A percentile compares a stretch with the other conserved stretches of the same genome.
These are phyloP conservation scores for Dactylellina haptotyla DNA, from an alignment of 2,329 filamentous ascomycete species.

Conservation along the genomic window DNA sequence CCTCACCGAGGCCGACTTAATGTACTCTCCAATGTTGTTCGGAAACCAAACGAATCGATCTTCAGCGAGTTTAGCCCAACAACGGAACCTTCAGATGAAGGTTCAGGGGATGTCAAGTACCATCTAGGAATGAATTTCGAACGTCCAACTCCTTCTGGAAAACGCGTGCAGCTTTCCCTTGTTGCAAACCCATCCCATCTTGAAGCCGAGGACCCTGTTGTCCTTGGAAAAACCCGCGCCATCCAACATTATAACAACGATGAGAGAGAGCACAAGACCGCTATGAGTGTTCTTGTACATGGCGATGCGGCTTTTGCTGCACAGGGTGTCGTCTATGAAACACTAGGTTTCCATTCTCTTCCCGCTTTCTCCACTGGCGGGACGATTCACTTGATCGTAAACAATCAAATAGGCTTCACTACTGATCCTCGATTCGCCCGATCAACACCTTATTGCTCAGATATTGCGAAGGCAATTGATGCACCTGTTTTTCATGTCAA, in stretches of 20 bases:
- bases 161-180: slow-evolving; percentile 98
- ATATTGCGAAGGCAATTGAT: slow-evolving; percentile 98
- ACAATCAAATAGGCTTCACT: slow-evolving; percentile 99
- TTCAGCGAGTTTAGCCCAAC: slow-evolving; percentile 97
- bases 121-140: slow-evolving; percentile 99
- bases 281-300: slow-evolving; percentile 95
- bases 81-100: slow-evolving; percentile 87
- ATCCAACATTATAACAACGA: slow-evolving; percentile 99
- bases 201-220: slow-evolving; percentile 97
- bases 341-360: slow-evolving; percentile 94
- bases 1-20: slow-evolving; percentile 98
- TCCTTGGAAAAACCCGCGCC: slow-evolving; percentile 94
- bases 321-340: slow-evolving; percentile 98
- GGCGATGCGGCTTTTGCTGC: slow-evolving; percentile 97
- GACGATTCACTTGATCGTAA: slow-evolving; percentile 95
- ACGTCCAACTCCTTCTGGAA: slow-evolving; percentile 95
- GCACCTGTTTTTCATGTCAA: slow-evolving; percentile 99
- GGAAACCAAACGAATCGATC: slow-evolving; percentile 99
- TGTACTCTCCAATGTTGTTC: slow-evolving; percentile 96
- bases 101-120: slow-evolving; percentile 98
- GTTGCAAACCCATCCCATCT: slow-evolving; percentile 98
- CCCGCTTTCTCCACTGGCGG: slow-evolving; percentile 97
- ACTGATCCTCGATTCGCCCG: slow-evolving; percentile 97
- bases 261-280: slow-evolving; percentile 84
- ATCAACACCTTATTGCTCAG: slow-evolving; percentile 97